phyloP scores from a whole-genome alignment of 495 filamentous ascomycete species.

The Rostrohypoxylon terebratum region DNA sequence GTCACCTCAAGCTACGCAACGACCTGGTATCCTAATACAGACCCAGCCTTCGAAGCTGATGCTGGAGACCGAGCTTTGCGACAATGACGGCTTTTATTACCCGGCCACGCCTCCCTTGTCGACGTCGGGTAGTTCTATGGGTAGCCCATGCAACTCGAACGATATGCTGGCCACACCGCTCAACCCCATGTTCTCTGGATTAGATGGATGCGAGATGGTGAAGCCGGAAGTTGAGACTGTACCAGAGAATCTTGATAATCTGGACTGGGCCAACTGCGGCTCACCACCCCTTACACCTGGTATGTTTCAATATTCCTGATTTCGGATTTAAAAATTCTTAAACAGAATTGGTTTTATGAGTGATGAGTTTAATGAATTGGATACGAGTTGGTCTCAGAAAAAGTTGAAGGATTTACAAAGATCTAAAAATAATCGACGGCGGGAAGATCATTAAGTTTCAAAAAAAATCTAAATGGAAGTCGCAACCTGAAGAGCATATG shows the following conservation, averaged over 20 bases:
- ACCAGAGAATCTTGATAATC: slow-evolving; percentile 78
- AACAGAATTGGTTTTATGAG: slow-evolving; percentile 1
- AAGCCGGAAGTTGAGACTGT: slow-evolving; percentile 84
- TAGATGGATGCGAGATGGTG: slow-evolving; percentile 79
- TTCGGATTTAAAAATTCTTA: slow-evolving; percentile 34
- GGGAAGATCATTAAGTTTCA: slow-evolving; percentile 1
- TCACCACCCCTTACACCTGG: slow-evolving; percentile 95
- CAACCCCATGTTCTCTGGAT: slow-evolving; percentile 79
- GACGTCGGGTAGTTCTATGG: slow-evolving; percentile 82
- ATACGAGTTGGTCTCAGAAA: slow-evolving; percentile 10
- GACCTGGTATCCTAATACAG: slow-evolving; percentile 77
- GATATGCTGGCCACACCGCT: slow-evolving; percentile 85
- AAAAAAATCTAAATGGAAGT: not conserved
- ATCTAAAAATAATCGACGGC: slow-evolving; percentile 27
- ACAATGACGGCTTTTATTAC: slow-evolving; percentile 76
- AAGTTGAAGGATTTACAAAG: not conserved
- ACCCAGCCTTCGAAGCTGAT: slow-evolving; percentile 77
- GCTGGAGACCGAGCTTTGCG: slow-evolving; percentile 81
- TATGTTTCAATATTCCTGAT: slow-evolving; percentile 63
- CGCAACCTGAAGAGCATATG: not conserved
- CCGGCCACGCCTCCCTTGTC: slow-evolving; percentile 92
- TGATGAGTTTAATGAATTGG: slow-evolving; percentile 10
- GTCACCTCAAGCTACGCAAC: slow-evolving; percentile 82
- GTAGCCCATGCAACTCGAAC: slow-evolving; percentile 81
- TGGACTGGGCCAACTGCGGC: slow-evolving; percentile 78